Conservation (phyloP, 2,329 filamentous ascomycete species). For the Xylaria sp. region DNA sequence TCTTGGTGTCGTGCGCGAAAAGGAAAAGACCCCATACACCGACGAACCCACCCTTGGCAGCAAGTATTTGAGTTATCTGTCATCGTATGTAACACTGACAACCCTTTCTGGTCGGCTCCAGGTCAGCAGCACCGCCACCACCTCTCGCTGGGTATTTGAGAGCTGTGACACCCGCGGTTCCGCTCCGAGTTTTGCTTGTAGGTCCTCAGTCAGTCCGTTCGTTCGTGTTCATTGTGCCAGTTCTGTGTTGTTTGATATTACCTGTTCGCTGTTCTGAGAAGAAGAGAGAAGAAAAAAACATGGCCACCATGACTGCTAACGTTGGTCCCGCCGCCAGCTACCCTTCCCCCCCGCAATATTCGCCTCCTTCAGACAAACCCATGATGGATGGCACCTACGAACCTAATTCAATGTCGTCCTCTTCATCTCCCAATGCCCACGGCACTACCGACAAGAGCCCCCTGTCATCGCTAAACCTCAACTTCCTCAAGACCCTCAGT, state of each 20-base stretch:
- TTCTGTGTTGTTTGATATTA: conserved; percentile 21
- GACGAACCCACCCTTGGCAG: conserved; percentile 33
- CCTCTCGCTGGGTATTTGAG: conserved; percentile 38
- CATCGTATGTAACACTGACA: conserved; percentile 39
- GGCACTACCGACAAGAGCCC: conserved; percentile 50
- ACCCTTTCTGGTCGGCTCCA: conserved; percentile 31
- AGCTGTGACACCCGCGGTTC: conserved; percentile 33
- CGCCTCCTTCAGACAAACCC: conserved; percentile 48
- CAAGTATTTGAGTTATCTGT: conserved; percentile 42
- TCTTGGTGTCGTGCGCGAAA: conserved; percentile 22
- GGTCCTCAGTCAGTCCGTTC: conserved; percentile 28
- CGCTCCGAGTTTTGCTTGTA: conserved; percentile 27
- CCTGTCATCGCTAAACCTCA: conserved; percentile 62
- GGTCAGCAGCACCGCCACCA: conserved; percentile 41
- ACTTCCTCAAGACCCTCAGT: conserved; percentile 73
- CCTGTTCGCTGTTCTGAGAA: conserved; percentile 3
- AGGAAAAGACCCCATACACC: conserved; percentile 29
- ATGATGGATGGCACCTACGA: conserved; percentile 51
- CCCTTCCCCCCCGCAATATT: conserved; percentile 52
- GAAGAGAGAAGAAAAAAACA: conserved; percentile 23
- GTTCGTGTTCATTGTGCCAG: conserved; percentile 19
- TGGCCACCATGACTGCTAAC: conserved; percentile 53
- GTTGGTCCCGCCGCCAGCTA: conserved; percentile 51
- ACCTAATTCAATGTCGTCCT: conserved; percentile 58
- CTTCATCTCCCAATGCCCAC: conserved; percentile 55